Evolutionary conservation across 2,329 filamentous ascomycete genomes (phyloP).

Genomic region (Penicillium psychrosexuale): DNA sequence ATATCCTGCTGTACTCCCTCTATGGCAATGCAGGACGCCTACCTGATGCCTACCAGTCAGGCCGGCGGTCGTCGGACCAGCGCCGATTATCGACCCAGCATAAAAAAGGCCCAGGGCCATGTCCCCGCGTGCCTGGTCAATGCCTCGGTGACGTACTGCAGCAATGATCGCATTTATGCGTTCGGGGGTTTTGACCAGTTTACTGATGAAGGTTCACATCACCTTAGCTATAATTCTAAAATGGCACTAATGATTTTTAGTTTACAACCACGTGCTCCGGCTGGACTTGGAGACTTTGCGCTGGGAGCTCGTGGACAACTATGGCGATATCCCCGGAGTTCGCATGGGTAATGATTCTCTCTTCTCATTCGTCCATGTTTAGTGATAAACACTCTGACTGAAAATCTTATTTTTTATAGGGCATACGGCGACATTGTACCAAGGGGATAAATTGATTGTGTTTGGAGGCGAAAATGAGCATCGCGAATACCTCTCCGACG

Average conservation of each 20-base stretch:
- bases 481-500: conserved; percentile 87
- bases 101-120: conserved; percentile 73
- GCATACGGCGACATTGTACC: conserved; percentile 90
- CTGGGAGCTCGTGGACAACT: conserved; percentile 97
- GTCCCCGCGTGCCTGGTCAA: conserved; percentile 94
- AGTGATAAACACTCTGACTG: background rate
- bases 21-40: conserved; percentile 64
- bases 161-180: conserved; percentile 94
- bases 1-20: conserved; percentile 28
- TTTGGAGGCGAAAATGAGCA: conserved; percentile 99
- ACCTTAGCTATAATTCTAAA: background rate
- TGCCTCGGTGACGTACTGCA: conserved; percentile 97
- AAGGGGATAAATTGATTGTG: conserved; percentile 91
- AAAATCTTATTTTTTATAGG: conserved; percentile 50
- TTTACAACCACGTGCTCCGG: conserved; percentile 94
- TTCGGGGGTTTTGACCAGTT: conserved; percentile 99
- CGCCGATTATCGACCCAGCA: conserved; percentile 77
- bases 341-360: conserved; percentile 72
- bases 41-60: conserved; percentile 86
- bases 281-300: conserved; percentile 83
- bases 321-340: conserved; percentile 94
- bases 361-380: conserved; percentile 1
- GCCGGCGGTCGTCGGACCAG: conserved; percentile 60
- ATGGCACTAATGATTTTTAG: conserved; percentile 37
- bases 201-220: conserved; percentile 72